Evolutionary conservation across 2,329 filamentous ascomycete genomes (phyloP), one percentile per base, ranked within the genome.

Genomic region (Colletotrichum tamarilloi): DNA sequence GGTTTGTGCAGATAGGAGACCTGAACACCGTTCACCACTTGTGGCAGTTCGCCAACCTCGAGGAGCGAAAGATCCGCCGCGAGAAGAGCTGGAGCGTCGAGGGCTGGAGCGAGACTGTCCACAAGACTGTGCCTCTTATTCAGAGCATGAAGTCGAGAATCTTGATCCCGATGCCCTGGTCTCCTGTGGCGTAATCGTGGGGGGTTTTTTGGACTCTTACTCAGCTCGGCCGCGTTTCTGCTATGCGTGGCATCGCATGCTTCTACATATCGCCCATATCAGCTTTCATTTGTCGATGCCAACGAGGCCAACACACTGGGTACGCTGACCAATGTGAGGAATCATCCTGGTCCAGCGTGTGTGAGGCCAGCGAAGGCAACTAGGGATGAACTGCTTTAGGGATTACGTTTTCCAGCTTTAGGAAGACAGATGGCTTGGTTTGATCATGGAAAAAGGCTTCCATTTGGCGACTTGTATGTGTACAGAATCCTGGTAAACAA

Each of bases 1-100:
- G 97, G 97, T 99, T 99, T 79, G 96, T 98, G 53, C 97, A 99
- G 85, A 96, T 99, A 79, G 97, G 97, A 74, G 96, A 98, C 67
- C 88, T 99, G 75, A 99, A 99, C 86, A 98, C 95, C 0, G 97
- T 99, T 42, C 95, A 99, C 83, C 96, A 98, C 82, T 89, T 99
- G 26, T 99, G 97, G 97, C 97, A 99, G 82, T 99, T 98, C 86
- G 95, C 96, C 77, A 94, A 99, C 83, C 85, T 99, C 74, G 95
- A 98, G 84, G 97, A 98, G 86, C 92, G 97, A 76, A 97, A 97
- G 83, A 86, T 94, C 46, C 91, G 95, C 76, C 91, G 97, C 76
- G 97, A 99, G 87, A 92, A 97, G 88, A 98, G 95, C 82, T 99
- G 97, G 97, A 91, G 92, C 76, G 91, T 97, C 53, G 94, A 98